phyloP scores from a whole-genome alignment of 2,329 filamentous ascomycete genomes.

The Lasiodiplodia hormozganensis region DNA sequence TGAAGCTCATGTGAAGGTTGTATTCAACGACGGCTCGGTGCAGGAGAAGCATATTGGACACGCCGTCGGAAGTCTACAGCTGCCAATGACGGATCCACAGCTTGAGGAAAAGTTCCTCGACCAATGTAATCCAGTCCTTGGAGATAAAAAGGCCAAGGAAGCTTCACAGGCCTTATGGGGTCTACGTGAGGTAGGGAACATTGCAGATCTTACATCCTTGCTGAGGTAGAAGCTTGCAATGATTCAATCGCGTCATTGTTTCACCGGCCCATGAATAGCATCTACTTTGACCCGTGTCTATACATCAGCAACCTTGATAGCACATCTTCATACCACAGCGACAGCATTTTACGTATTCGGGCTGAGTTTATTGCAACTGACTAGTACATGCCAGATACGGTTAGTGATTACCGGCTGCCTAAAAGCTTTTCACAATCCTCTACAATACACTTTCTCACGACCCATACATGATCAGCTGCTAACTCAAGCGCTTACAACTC shows the following conservation, averaged over 20 bases:
- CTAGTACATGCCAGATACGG: neutral
- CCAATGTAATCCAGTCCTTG: conserved; percentile 54
- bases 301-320: too few relatives aligned
- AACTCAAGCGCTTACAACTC: neutral
- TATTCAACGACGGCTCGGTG: conserved; percentile 44
- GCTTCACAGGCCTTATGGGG: conserved; percentile 35
- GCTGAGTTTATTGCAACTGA: neutral
- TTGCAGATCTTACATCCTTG: conserved; percentile 13
- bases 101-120: conserved; percentile 59
- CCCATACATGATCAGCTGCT: neutral
- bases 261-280: too few relatives aligned
- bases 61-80: conserved; percentile 58
- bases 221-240: neutral
- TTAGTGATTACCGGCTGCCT: neutral
- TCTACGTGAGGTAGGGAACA: conserved; percentile 31
- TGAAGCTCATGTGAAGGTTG: conserved; percentile 50
- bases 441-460: neutral
- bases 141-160: conserved; percentile 42
- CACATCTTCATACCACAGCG: neutral
- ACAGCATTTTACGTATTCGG: neutral
- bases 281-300: too few relatives aligned
- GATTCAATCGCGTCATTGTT: neutral
- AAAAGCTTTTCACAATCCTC: neutral
- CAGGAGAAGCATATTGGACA: conserved; percentile 55
- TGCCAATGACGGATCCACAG: conserved; percentile 55